Evolutionary conservation across 495 filamentous ascomycete genomes (phyloP).

Genomic region (Hamigera avellanea): DNA sequence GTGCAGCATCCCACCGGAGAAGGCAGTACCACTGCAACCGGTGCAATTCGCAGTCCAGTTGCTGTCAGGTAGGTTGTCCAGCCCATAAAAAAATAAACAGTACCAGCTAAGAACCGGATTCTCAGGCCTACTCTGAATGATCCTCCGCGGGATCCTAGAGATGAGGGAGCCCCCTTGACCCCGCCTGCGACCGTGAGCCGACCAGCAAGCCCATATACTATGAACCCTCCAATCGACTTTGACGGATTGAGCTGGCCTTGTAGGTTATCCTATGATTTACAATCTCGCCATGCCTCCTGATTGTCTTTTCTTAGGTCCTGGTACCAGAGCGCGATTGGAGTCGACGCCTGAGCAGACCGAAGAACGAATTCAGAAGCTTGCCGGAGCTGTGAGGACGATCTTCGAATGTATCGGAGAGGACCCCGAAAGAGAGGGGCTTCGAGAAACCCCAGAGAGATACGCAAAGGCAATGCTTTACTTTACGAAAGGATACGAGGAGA

Average conservation of each 20-base stretch:
- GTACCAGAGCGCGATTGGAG: slow-evolving; percentile 71
- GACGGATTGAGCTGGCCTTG: slow-evolving; percentile 64
- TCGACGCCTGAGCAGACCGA: slow-evolving; percentile 63
- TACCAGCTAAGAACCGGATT: not conserved
- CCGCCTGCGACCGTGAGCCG: slow-evolving; percentile 39
- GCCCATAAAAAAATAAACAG: too few relatives aligned
- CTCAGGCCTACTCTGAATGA: slow-evolving; percentile 40
- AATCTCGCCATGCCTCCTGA: not conserved
- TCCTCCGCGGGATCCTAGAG: slow-evolving; percentile 61
- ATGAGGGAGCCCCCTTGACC: slow-evolving; percentile 44
- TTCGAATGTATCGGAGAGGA: slow-evolving; percentile 96
- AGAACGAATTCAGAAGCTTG: slow-evolving; percentile 61
- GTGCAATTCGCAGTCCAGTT: slow-evolving; percentile 9
- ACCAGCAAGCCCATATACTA: slow-evolving; percentile 48
- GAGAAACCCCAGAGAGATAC: slow-evolving; percentile 80
- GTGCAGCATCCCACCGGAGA: slow-evolving; percentile 11
- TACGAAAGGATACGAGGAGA: slow-evolving; percentile 98
- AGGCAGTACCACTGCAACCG: slow-evolving; percentile 9
- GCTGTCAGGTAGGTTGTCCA: slow-evolving; percentile 26
- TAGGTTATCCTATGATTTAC: slow-evolving; percentile 23
- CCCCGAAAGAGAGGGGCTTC: slow-evolving; percentile 78
- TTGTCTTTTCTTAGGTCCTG: slow-evolving; percentile 42
- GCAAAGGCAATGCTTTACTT: slow-evolving; percentile 97
- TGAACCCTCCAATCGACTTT: slow-evolving; percentile 56
- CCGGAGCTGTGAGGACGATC: slow-evolving; percentile 78